phyloP scores from a whole-genome alignment of 2,329 filamentous ascomycete genomes.

The Monosporascus cannonballus region DNA sequence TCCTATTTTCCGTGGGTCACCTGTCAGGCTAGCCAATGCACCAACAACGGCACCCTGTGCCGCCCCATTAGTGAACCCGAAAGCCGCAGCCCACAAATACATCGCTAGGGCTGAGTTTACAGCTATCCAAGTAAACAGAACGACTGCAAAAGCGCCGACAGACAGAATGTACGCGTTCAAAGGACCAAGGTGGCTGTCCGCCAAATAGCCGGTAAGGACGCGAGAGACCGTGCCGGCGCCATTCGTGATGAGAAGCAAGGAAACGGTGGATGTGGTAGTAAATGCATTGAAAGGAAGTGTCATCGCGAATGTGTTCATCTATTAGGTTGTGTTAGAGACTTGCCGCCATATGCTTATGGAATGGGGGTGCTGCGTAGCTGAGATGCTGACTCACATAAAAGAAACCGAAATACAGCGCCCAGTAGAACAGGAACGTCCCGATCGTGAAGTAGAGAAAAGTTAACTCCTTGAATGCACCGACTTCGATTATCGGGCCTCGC shows the following conservation, averaged over 20 bases:
- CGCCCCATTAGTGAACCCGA: slow-evolving; percentile 37
- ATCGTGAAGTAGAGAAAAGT: slow-evolving; percentile 37
- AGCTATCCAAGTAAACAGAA: slow-evolving; percentile 51
- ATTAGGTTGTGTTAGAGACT: slow-evolving; percentile 4
- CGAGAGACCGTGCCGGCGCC: slow-evolving; percentile 50
- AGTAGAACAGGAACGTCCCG: slow-evolving; percentile 36
- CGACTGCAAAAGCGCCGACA: slow-evolving; percentile 35
- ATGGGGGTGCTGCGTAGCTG: background rate
- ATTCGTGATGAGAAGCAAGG: slow-evolving; percentile 51
- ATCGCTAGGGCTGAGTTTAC: slow-evolving; percentile 35
- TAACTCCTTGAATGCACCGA: slow-evolving; percentile 41
- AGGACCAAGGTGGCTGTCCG: slow-evolving; percentile 45
- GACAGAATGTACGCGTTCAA: slow-evolving; percentile 50
- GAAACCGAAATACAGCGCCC: slow-evolving; percentile 47
- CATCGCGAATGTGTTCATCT: slow-evolving; percentile 26
- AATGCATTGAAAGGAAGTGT: slow-evolving; percentile 33
- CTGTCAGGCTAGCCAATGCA: slow-evolving; percentile 35
- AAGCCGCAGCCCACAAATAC: slow-evolving; percentile 38
- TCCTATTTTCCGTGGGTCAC: slow-evolving; percentile 38
- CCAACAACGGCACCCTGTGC: slow-evolving; percentile 36
- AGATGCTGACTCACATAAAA: slow-evolving; percentile 33
- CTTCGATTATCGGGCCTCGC: slow-evolving; percentile 41
- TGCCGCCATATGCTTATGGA: slow-evolving; percentile 1
- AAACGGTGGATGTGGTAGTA: slow-evolving; percentile 42
- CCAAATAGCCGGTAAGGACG: slow-evolving; percentile 44